Conservation (phyloP, 441 rosid genomes). For the Syzygium malaccense region DNA sequence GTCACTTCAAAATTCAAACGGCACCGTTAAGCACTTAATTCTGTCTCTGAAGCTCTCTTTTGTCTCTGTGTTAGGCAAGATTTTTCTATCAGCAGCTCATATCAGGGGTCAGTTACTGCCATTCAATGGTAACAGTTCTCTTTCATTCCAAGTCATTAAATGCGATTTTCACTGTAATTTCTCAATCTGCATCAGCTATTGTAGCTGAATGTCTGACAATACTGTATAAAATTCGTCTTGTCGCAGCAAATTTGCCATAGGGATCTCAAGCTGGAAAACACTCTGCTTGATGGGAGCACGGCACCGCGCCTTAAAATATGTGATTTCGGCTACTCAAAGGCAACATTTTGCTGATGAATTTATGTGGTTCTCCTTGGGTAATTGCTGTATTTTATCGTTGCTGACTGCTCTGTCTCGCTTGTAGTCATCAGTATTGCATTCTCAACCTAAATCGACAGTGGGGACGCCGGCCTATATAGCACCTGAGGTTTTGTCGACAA, state of each 20-base stretch:
- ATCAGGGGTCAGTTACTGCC: slow-evolving; percentile 85
- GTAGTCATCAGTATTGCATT: slow-evolving; percentile 58
- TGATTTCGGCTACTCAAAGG: slow-evolving; percentile 89
- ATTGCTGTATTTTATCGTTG: not conserved
- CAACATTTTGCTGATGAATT: not conserved
- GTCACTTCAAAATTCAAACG: not conserved
- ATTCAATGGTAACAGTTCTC: slow-evolving; percentile 47
- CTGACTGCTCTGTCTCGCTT: not conserved
- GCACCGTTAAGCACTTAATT: not conserved
- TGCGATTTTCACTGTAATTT: not conserved
- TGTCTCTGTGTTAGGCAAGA: slow-evolving; percentile 44
- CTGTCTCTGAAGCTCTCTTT: not conserved
- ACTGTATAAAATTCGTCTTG: not conserved
- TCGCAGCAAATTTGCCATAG: slow-evolving; percentile 73
- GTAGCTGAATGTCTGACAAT: not conserved
- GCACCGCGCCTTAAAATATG: slow-evolving; percentile 81
- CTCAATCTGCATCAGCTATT: not conserved
- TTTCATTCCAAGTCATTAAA: not conserved
- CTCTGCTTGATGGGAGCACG: slow-evolving; percentile 65
- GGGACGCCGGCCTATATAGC: slow-evolving; percentile 76
- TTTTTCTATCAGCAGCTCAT: slow-evolving; percentile 86
- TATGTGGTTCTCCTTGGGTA: not conserved
- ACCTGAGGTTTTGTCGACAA: slow-evolving; percentile 49
- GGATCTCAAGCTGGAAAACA: slow-evolving; percentile 90
- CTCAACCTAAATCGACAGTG: slow-evolving; percentile 69